Percentiles rank a stretch among this genome's conserved stretches.
Conservation (phyloP, 1,284 basidiomycete genomes). For the Apiotrichum montevideense region DNA sequence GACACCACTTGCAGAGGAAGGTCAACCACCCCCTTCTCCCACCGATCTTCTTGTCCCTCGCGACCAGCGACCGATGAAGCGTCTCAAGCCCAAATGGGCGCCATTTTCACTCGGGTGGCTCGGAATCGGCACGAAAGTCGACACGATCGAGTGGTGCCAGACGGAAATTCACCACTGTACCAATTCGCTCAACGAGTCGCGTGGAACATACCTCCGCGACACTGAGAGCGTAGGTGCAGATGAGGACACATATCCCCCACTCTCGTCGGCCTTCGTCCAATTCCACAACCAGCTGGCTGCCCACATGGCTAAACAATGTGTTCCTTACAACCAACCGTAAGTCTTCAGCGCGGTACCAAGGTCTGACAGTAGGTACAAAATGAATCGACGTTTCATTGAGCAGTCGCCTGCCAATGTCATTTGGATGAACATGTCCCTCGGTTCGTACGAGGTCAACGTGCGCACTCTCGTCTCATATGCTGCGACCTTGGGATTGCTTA, state of each 20-base stretch:
- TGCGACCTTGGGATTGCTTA: conserved; percentile 56
- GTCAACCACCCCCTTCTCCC: conserved; percentile 3
- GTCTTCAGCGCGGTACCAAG: background rate
- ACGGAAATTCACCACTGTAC: conserved; percentile 38
- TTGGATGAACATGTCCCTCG: conserved; percentile 57
- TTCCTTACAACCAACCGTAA: conserved; percentile 66
- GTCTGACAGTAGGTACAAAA: conserved; percentile 44
- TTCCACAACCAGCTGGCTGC: conserved; percentile 76
- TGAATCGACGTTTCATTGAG: conserved; percentile 62
- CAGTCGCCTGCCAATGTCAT: conserved; percentile 67
- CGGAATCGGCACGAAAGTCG: conserved; percentile 68
- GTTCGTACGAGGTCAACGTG: conserved; percentile 69
- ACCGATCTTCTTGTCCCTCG: conserved; percentile 60
- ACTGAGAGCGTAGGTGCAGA: conserved; percentile 22
- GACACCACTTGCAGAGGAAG: conserved; percentile 22
- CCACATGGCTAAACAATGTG: conserved; percentile 59
- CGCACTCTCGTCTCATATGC: conserved; percentile 51
- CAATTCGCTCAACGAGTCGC: conserved; percentile 26
- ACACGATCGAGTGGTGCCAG: conserved; percentile 79
- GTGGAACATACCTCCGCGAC: conserved; percentile 50
- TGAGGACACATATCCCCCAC: conserved; percentile 54
- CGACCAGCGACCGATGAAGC: conserved; percentile 70
- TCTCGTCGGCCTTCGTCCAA: conserved; percentile 83
- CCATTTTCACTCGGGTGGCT: conserved; percentile 59
- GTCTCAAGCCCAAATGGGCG: conserved; percentile 57